Base-by-base conservation (phyloP, 805 yeast species). In the Tetrapisispora iriomotensis region DNA sequence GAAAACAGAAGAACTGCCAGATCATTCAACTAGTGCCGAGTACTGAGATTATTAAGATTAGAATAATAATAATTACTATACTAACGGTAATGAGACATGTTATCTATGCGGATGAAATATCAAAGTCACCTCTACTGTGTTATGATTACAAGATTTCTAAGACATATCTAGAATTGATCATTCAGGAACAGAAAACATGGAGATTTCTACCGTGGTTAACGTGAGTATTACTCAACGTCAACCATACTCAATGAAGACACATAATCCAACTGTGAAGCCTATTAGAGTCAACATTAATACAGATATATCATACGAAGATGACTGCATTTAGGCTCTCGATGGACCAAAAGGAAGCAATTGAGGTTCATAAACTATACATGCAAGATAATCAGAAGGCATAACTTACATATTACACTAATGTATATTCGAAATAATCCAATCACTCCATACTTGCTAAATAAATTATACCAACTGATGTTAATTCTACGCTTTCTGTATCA, bases 181-280 rank as follows among this genome's bases (percentile, higher is more conserved):
- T 77, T 97, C 98, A 58, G 98, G 98, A 70, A 81, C 96, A 49
- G 98, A 90, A 71, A 87, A 87, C 75, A 92, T 90, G 97, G 94
- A 79, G 50, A 74, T 90, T 46, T 97, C 98, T 62, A 88, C 96
- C 43, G 69, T 75, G 46, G 82, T 88, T 39, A 63, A 61, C 24
- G 82, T 81, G 42, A 95, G 94, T 53, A 53, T 68, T 28, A 50
- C 72, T 31, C 62, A 71, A 54, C 80, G 82, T 68, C 87, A 51
- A 72, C 95, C 37, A 92, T 82, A 50, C 95, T 88, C 47, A 74
- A 86, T 64, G 75, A 77, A 60, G 80, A 68, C 49, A 55, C 70
- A 46, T 90, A 90, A 75, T 90, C 77, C 76, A 61, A 60, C 42
- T 88, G 96, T 96, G 51, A 67, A 57, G 94, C 94, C 40, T 69